Evolutionary conservation across 2,329 filamentous ascomycete species (phyloP), one percentile per base, ranked within the genome.

Genomic region (Lanzia echinophila): DNA sequence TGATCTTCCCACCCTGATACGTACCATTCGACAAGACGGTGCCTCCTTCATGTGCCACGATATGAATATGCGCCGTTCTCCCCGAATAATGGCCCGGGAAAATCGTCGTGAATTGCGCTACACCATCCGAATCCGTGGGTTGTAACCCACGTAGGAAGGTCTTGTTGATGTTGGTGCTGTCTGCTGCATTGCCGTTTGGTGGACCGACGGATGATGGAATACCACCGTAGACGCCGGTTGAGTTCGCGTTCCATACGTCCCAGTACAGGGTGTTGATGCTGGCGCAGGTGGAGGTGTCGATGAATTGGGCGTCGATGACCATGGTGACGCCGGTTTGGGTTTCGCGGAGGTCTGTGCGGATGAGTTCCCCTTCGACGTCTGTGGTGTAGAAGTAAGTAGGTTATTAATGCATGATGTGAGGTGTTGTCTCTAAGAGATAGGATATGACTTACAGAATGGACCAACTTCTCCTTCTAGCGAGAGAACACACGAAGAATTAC

Each of bases 281-380:
- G 64, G 78, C 68, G 67, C 78, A 81, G 10, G 77, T 80, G 72
- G 19, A 15, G 15, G 17, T 45, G 56, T 82, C 78, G 52, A 81
- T 71, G 53, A 81, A 69, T 63, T 81, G 78, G 58, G 77, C 71
- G 59, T 79, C 76, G 8, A 79, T 64, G 3, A 71, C 71, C 34
- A 79, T 65, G 22, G 72, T 70, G 32, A 82, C 69, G 45, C 78
- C 78, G 11, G 62, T 57, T 62, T 79, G 70, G n/a, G 68, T 67
- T 45, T 79, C 75, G 19, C 67, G 71, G 34, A 81, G 65, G 58
- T 81, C 67, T 39, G 69, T 60, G 33, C 78, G 72, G 55, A 81
- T 66, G 44, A 73, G 69, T 28, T 59, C 56, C 6, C 53, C 53
- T 8, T 41, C 38, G 6, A 56, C 53, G n/a, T 19, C 34, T 38